Percentiles rank a stretch among this genome's conserved stretches.
Evolutionary conservation across 2,329 filamentous ascomycete species (phyloP).

Genomic region (Balansia obtecta): DNA sequence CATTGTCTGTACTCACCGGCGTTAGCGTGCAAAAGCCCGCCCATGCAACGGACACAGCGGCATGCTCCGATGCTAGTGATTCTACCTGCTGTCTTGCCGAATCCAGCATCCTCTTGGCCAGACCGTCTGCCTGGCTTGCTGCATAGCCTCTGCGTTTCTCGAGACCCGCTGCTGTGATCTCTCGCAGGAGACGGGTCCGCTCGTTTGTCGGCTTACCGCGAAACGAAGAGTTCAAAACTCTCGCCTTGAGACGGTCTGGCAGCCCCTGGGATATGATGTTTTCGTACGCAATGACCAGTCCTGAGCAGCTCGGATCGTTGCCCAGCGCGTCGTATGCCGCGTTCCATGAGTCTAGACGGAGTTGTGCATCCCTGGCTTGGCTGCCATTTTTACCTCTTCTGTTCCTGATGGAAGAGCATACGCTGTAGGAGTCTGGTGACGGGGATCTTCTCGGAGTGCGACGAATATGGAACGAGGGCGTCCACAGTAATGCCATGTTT

Average conservation of each 20-base stretch:
- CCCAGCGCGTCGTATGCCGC: conserved; percentile 21
- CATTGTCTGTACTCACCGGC: conserved; percentile 15
- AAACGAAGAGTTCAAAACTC: conserved; percentile 15
- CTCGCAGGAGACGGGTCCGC: conserved; percentile 16
- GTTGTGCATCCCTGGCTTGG: conserved; percentile 1
- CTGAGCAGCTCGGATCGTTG: conserved; percentile 15
- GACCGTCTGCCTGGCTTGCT: conserved; percentile 16
- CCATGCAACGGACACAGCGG: conserved; percentile 21
- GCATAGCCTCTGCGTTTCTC: conserved; percentile 16
- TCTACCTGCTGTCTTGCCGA: conserved; percentile 16
- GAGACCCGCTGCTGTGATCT: conserved; percentile 19
- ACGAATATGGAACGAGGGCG: neutral
- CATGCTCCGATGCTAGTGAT: conserved; percentile 14
- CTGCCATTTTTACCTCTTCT: neutral
- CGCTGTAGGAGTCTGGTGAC: conserved; percentile 1
- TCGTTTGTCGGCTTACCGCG: conserved; percentile 13
- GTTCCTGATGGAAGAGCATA: neutral
- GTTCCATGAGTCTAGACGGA: conserved; percentile 21
- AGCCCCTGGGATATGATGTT: conserved; percentile 23
- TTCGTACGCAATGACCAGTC: conserved; percentile 23
- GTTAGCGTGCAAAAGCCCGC: conserved; percentile 24
- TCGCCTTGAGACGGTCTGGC: conserved; percentile 19
- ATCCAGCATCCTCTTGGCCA: conserved; percentile 17
- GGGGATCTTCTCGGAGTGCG: neutral
- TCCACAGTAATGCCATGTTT: neutral